phyloP scores from a whole-genome alignment of 306 rosid species.

The Astragalus glycyphyllos region DNA sequence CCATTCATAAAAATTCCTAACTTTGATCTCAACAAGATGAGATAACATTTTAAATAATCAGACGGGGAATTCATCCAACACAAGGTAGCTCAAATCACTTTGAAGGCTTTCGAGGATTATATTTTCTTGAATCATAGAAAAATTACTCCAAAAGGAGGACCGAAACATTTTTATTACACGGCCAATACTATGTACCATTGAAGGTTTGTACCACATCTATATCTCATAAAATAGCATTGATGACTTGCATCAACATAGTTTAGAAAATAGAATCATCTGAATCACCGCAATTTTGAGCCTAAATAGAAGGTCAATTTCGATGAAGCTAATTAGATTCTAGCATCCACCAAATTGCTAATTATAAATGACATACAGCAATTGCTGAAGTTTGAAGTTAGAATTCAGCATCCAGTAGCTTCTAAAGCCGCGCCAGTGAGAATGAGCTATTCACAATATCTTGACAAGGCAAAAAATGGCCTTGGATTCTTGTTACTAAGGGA shows the following conservation, averaged over 20 bases:
- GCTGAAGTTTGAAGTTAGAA: slow-evolving; percentile 54
- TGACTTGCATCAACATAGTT: slow-evolving; percentile 44
- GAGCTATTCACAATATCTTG: slow-evolving; percentile 66
- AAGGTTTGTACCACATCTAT: slow-evolving; percentile 44
- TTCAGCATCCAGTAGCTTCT: slow-evolving; percentile 53
- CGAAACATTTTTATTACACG: slow-evolving; percentile 39
- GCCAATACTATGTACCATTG: slow-evolving; percentile 41
- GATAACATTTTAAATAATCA: neutral
- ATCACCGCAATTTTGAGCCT: slow-evolving; percentile 47
- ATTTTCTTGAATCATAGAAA: slow-evolving; percentile 19
- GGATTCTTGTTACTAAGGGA: slow-evolving; percentile 45
- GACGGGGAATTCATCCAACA: slow-evolving; percentile 9
- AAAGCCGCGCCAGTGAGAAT: slow-evolving; percentile 50
- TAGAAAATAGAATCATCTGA: slow-evolving; percentile 39
- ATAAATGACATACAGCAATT: slow-evolving; percentile 45
- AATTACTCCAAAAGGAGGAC: slow-evolving; percentile 29
- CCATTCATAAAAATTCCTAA: too few species aligned
- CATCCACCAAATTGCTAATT: slow-evolving; percentile 46
- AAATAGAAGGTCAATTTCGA: slow-evolving; percentile 43
- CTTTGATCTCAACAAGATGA: neutral
- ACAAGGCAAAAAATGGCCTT: slow-evolving; percentile 64
- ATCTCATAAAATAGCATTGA: slow-evolving; percentile 38
- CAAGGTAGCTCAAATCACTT: slow-evolving; percentile 23
- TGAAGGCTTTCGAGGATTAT: slow-evolving; percentile 10
- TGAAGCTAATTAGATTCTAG: slow-evolving; percentile 44